A percentile compares a stretch with the other conserved stretches of the same genome.
Conservation (phyloP, 768 basidiomycete species). For the Calocybe gangraenosa region DNA sequence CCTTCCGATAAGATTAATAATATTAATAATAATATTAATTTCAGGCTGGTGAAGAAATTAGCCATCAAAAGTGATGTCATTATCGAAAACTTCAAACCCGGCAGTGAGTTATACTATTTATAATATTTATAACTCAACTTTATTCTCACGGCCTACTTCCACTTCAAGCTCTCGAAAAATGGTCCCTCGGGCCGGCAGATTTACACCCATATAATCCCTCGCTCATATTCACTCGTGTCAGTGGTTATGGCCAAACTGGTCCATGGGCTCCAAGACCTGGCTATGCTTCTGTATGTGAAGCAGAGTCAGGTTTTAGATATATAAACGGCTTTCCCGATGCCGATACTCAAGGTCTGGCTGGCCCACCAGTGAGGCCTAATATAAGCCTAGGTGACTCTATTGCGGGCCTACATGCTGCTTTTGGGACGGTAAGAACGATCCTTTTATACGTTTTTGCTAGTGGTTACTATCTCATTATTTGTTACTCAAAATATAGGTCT, state of each 20-base stretch:
- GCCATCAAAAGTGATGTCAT: slow-evolving; percentile 64
- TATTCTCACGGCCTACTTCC: no score
- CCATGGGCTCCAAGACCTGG: slow-evolving; percentile 70
- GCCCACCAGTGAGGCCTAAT: slow-evolving; percentile 66
- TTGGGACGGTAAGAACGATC: slow-evolving; percentile 65
- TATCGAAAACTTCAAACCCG: slow-evolving; percentile 72
- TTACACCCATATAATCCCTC: slow-evolving; percentile 75
- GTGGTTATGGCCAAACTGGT: slow-evolving; percentile 73
- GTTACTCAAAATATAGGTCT: slow-evolving; percentile 28
- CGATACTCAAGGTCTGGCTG: slow-evolving; percentile 46
- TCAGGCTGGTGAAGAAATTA: slow-evolving; percentile 55
- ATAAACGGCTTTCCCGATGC: slow-evolving; percentile 65
- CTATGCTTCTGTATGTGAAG: slow-evolving; percentile 74
- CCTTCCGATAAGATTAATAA: neutral
- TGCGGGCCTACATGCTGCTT: slow-evolving; percentile 68
- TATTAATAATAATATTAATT: no score
- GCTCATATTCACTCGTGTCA: slow-evolving; percentile 86
- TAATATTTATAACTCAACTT: no score
- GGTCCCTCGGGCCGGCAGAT: slow-evolving; percentile 55
- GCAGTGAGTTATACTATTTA: slow-evolving; percentile 46
- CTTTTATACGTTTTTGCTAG: no score
- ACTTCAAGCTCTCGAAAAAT: slow-evolving; percentile 74
- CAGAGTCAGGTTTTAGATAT: slow-evolving; percentile 69
- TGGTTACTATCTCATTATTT: neutral
- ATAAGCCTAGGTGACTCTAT: slow-evolving; percentile 72